Evolutionary conservation across 257 asterid genomes (phyloP).

Genomic region (Gynochthodes officinalis): DNA sequence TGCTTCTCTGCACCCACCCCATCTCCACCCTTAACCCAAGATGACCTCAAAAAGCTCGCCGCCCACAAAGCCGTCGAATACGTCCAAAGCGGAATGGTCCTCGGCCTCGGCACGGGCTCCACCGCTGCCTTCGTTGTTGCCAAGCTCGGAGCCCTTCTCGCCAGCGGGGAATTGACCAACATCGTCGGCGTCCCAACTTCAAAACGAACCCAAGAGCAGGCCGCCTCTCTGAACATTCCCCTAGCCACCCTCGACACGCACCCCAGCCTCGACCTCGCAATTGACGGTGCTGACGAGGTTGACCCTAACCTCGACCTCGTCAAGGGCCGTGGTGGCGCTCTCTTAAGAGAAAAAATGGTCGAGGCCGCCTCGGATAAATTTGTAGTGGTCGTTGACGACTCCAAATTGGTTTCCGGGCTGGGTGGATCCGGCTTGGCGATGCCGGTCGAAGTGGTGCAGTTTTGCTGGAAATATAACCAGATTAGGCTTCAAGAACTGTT

Average conservation of each 20-base stretch:
- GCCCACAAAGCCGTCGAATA: constrained; percentile 94
- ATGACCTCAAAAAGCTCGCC: constrained; percentile 79
- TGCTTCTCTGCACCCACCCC: constrained; percentile 38
- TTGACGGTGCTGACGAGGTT: constrained; percentile 95
- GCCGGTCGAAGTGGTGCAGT: constrained; percentile 96
- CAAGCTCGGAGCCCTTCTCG: constrained; percentile 70
- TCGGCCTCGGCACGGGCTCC: constrained; percentile 97
- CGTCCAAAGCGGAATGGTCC: constrained; percentile 83
- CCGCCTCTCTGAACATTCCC: constrained; percentile 56
- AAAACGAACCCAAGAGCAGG: constrained; percentile 74
- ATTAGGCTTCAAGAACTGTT: constrained; percentile 65
- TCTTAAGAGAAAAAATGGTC: constrained; percentile 89
- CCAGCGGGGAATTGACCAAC: constrained; percentile 59
- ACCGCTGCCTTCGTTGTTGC: constrained; percentile 96
- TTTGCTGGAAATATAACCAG: constrained; percentile 75
- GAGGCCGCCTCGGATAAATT: constrained; percentile 85
- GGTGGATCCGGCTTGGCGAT: constrained; percentile 93
- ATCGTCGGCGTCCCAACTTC: constrained; percentile 84
- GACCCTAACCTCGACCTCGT: constrained; percentile 85
- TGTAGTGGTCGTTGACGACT: constrained; percentile 84
- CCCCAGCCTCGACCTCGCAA: constrained; percentile 71
- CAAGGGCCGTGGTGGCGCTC: constrained; percentile 96
- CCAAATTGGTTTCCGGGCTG: constrained; percentile 69
- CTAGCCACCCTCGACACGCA: constrained; percentile 63
- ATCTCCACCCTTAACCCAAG: constrained; percentile 68